These are phyloP conservation scores for Candida pseudoviswanathii DNA, from an alignment of 1,139 yeast species.

Conservation along the genomic window DNA sequence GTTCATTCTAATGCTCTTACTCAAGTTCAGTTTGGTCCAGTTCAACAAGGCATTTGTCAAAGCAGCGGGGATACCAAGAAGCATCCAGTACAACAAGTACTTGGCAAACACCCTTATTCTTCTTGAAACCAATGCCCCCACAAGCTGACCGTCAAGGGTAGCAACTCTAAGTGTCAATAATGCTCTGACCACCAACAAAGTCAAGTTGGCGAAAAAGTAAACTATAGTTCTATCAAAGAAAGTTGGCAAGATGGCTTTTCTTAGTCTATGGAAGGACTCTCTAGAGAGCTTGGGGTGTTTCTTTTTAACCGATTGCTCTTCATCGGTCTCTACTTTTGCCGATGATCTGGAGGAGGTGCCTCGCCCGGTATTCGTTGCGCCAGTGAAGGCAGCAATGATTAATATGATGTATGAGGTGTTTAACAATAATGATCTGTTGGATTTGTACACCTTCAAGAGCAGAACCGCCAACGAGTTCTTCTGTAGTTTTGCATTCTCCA, in stretches of 20 bases:
- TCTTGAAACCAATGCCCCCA: slow-evolving; percentile 79
- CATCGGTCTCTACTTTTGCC: slow-evolving; percentile 4
- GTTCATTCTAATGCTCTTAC: slow-evolving; percentile 65
- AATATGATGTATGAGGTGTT: slow-evolving; percentile 52
- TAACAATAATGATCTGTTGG: slow-evolving; percentile 50
- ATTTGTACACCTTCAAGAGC: slow-evolving; percentile 40
- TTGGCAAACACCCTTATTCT: slow-evolving; percentile 64
- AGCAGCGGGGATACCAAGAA: slow-evolving; percentile 85
- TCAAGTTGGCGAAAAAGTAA: slow-evolving; percentile 57
- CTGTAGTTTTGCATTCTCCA: slow-evolving; percentile 8
- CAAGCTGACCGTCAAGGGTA: slow-evolving; percentile 81
- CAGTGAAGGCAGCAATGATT: slow-evolving; percentile 48
- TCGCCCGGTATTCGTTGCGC: slow-evolving; percentile 39
- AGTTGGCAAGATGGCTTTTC: slow-evolving; percentile 44
- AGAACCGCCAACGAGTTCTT: slow-evolving; percentile 21
- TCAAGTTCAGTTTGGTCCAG: slow-evolving; percentile 70
- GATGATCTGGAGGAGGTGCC: slow-evolving; percentile 7
- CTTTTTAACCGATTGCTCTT: slow-evolving; percentile 17
- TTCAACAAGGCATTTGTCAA: slow-evolving; percentile 72
- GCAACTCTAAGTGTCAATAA: slow-evolving; percentile 82
- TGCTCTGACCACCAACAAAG: slow-evolving; percentile 68
- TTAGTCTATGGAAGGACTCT: slow-evolving; percentile 34
- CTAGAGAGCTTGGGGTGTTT: slow-evolving; percentile 35
- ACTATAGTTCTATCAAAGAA: slow-evolving; percentile 35
- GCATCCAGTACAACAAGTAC: slow-evolving; percentile 76